A percentile compares a stretch with the other conserved stretches of the same genome.
These are phyloP conservation scores for Hordeum vulgare DNA, from an alignment of 176 grass and related monocot species.

Conservation along the genomic window DNA sequence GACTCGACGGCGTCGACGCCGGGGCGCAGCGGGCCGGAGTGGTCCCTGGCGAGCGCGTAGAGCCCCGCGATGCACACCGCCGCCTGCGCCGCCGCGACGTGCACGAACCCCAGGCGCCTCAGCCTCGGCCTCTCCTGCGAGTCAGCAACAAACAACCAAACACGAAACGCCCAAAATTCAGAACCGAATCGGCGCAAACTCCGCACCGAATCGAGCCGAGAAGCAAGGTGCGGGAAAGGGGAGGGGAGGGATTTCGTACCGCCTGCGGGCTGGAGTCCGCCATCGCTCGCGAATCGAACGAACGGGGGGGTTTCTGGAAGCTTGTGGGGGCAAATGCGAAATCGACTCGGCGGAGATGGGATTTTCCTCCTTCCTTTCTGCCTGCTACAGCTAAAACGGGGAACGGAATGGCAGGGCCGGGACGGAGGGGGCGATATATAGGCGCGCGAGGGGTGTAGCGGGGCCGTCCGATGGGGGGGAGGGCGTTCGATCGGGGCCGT, in stretches of 20 bases:
- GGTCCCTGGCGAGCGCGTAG: conserved; percentile 75
- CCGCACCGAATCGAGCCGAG: background rate
- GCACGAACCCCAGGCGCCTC: conserved; percentile 68
- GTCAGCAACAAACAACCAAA: background rate
- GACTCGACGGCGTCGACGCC: conserved; percentile 62
- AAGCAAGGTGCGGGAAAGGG: background rate
- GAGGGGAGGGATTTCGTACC: background rate
- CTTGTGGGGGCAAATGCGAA: background rate
- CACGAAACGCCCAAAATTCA: background rate
- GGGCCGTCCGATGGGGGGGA: conserved; percentile 10
- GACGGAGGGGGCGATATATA: background rate
- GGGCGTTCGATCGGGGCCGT: background rate
- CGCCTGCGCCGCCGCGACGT: conserved; percentile 36
- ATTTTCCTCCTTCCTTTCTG: background rate
- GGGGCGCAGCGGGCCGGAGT: conserved; percentile 60
- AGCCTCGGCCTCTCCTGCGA: conserved; percentile 13
- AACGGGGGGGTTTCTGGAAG: background rate
- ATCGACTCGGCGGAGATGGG: background rate
- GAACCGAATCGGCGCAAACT: background rate
- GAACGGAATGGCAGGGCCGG: background rate
- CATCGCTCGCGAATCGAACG: conserved; percentile 34
- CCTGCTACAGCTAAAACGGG: background rate
- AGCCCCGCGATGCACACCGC: conserved; percentile 38
- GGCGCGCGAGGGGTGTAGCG: background rate
- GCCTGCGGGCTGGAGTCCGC: conserved; percentile 40